Evolutionary conservation across 2,329 filamentous ascomycete species (phyloP).

Genomic region (Beauveria scarabaeidicola): DNA sequence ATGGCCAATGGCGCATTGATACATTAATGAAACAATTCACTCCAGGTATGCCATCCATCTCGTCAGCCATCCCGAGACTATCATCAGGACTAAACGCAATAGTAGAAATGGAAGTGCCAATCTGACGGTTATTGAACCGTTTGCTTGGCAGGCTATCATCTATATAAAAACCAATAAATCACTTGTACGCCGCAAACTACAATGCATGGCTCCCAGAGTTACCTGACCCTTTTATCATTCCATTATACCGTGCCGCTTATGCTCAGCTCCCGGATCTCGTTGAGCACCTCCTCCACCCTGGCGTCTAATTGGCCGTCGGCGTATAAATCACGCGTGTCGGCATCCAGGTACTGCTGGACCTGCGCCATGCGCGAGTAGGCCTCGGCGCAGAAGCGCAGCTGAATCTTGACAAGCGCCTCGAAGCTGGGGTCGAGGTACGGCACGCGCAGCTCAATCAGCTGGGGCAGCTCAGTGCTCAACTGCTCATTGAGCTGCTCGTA

Average conservation of each 20-base stretch:
- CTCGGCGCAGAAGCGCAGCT: conserved; percentile 94
- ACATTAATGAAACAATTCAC: neutral
- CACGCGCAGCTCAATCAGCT: conserved; percentile 92
- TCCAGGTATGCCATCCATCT: neutral
- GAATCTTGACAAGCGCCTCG: conserved; percentile 97
- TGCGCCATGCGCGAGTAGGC: conserved; percentile 97
- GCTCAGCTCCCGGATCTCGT: conserved; percentile 94
- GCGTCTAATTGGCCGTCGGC: conserved; percentile 86
- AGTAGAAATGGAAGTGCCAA: neutral
- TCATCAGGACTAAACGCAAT: too few species aligned
- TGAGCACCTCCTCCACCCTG: conserved; percentile 87
- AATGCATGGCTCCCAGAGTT: conserved; percentile 1
- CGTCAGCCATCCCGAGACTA: too few species aligned
- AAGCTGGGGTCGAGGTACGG: conserved; percentile 96
- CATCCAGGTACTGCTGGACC: conserved; percentile 95
- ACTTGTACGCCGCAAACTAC: conserved; percentile 1
- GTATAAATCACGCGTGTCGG: conserved; percentile 92
- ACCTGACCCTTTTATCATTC: neutral
- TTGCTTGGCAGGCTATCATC: neutral
- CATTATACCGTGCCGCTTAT: conserved; percentile 64
- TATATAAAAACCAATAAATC: conserved; percentile 4
- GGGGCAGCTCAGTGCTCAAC: conserved; percentile 82
- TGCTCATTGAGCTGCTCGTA: conserved; percentile 98
- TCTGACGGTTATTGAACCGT: neutral
- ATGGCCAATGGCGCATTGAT: neutral